phyloP scores from a whole-genome alignment of 306 rosid genomes.

The Ormosia emarginata region DNA sequence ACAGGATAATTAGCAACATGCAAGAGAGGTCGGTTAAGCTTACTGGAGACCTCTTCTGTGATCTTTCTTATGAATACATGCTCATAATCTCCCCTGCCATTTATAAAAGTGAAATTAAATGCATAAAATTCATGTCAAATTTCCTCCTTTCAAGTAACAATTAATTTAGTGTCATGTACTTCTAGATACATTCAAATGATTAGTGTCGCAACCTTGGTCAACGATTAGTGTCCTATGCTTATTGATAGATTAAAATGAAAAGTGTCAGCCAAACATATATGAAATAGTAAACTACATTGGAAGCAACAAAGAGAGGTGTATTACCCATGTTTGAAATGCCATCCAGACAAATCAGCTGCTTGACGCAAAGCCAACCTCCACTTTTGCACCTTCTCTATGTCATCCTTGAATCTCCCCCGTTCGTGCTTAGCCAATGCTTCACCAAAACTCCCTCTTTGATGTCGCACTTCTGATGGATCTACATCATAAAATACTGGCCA shows the following conservation, averaged over 20 bases:
- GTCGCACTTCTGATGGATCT: not conserved
- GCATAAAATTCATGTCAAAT: not conserved
- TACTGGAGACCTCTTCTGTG: not conserved
- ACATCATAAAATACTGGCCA: not conserved
- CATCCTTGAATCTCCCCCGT: not conserved
- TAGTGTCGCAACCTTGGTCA: no score
- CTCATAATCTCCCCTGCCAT: not conserved
- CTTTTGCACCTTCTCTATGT: not conserved
- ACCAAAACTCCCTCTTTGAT: not conserved
- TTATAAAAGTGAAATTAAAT: not conserved
- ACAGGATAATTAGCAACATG: not conserved
- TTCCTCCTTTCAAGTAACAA: not conserved
- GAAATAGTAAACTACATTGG: no score
- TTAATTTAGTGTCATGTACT: no score
- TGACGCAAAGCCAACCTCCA: not conserved
- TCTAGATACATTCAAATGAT: no score
- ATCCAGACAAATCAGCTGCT: not conserved
- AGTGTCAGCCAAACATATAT: not conserved
- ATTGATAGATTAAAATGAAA: no score
- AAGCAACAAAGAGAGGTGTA: not conserved
- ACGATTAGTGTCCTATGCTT: no score
- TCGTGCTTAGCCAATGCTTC: not conserved
- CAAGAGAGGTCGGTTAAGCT: not conserved
- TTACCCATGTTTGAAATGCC: not conserved
- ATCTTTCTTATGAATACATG: not conserved